Evolutionary conservation across 1,284 basidiomycete species (phyloP).

Genomic region (Salmacisia buchloeana): DNA sequence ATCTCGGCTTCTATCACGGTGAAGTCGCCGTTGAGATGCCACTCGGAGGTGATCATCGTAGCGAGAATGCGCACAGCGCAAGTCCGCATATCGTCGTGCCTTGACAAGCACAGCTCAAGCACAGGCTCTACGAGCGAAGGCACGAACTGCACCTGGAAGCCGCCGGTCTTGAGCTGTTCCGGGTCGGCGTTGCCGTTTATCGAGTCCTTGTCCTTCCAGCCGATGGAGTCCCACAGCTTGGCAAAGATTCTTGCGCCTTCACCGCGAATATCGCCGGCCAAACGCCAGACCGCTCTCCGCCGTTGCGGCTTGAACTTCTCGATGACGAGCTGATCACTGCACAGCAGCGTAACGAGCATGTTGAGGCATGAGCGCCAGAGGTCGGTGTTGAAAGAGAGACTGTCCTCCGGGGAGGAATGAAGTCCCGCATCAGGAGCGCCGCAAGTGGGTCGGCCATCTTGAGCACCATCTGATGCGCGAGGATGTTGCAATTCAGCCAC

Average conservation of each 20-base stretch:
- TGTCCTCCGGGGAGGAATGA: constrained; percentile 66
- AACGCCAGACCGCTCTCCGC: constrained; percentile 87
- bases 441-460: constrained; percentile 81
- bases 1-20: constrained; percentile 73
- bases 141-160: constrained; percentile 49
- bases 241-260: constrained; percentile 81
- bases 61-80: constrained; percentile 82
- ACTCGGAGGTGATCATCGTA: constrained; percentile 89
- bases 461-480: constrained; percentile 80
- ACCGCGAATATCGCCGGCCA: constrained; percentile 88
- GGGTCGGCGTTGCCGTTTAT: constrained; percentile 15
- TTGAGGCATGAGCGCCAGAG: constrained; percentile 78
- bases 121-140: constrained; percentile 83
- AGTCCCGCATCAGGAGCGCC: constrained; percentile 69
- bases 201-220: constrained; percentile 27
- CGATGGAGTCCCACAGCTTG: constrained; percentile 77
- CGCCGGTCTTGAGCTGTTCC: constrained; percentile 39
- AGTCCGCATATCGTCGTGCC: constrained; percentile 83
- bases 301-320: constrained; percentile 90
- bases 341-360: constrained; percentile 76
- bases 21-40: constrained; percentile 45
- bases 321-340: constrained; percentile 83
- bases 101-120: constrained; percentile 85
- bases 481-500: constrained; percentile 87
- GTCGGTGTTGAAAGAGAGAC: constrained; percentile 66